Conservation (phyloP, 2,329 filamentous ascomycete species). For the Sporothrix mexicana region DNA sequence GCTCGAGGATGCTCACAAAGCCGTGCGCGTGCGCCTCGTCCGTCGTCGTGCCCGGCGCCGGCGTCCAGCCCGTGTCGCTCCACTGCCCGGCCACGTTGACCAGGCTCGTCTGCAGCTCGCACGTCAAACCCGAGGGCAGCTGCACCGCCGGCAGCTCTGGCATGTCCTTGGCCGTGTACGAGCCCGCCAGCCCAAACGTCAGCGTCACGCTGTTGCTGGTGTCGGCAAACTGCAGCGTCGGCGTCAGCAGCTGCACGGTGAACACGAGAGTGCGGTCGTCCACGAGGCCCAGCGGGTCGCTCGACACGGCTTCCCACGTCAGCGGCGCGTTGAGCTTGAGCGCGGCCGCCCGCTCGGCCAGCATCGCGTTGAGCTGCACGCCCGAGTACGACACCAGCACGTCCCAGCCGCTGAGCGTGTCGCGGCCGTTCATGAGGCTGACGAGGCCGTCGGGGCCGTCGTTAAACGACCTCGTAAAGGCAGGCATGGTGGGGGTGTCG, state of each 20-base stretch:
- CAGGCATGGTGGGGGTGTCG: neutral
- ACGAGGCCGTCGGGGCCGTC: constrained; percentile 4
- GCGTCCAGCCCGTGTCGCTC: neutral
- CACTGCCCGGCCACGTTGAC: constrained; percentile 8
- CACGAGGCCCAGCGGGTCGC: neutral
- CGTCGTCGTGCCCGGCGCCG: neutral
- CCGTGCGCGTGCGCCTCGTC: neutral
- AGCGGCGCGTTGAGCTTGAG: neutral
- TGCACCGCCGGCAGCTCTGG: neutral
- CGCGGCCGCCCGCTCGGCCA: neutral
- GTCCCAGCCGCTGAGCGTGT: constrained; percentile 3
- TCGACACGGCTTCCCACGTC: neutral
- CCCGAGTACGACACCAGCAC: neutral
- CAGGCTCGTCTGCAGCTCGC: constrained; percentile 1
- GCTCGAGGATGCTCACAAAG: neutral
- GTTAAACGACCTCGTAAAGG: neutral
- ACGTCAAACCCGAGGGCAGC: neutral
- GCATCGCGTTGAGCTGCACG: neutral
- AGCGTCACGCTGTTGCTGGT: neutral
- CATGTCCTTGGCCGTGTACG: neutral
- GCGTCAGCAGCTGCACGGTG: neutral
- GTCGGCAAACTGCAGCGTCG: neutral
- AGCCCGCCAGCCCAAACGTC: constrained; percentile 4
- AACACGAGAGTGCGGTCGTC: neutral
- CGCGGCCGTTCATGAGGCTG: neutral